Base-by-base conservation (phyloP, 2,329 filamentous ascomycete genomes). In the Phoma herbarum region DNA sequence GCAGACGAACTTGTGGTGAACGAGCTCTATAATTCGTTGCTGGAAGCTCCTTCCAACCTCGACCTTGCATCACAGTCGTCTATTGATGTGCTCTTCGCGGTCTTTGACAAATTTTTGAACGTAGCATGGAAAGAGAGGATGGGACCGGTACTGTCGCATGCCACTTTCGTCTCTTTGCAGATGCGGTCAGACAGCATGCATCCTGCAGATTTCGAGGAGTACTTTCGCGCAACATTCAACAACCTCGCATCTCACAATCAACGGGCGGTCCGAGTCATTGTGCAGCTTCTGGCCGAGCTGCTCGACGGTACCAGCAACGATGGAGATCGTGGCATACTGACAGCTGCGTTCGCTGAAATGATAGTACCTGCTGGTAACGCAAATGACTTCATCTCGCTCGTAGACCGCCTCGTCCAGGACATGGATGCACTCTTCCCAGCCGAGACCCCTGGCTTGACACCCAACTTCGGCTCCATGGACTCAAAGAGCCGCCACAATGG, bases 221-320 rank as follows among this genome's bases (percentile, higher is more conserved):
- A 82, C 63, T 88, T 88, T 69, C 80, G 81, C 31, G 78, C 77
- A 11, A 82, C 81, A 16, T 74, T 87, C 35, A 77, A 78, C 26
- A 82, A 84, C 11, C 80, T 87, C 66, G 78, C 81, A 6, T 84
- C 84, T 20, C 85, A 87, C 58, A 88, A 87, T 59, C 84, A 86
- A 63, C 86, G 93, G 60, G 93, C 93, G 0, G 91, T 97, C 64
- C 90, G 90, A 35, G 87, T 90, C 0, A 85, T 97, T 49, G 89
- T 97, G 71, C 94, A 92, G 70, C 83, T 98, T 29, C 83, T 98
- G 23, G 91, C 92, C 0, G 92, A 97, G 71, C 81, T 98, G 28
- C 85, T 97, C 7, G 93, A 96, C 64, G 93, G 92, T 2, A 97
- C 93, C 65, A 89, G 89, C 49, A 97, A 96, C 69, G 94, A 97